Evolutionary conservation across 192 early-diverging fungal genomes (phyloP).

Genomic region (Mortierella hygrophila): DNA sequence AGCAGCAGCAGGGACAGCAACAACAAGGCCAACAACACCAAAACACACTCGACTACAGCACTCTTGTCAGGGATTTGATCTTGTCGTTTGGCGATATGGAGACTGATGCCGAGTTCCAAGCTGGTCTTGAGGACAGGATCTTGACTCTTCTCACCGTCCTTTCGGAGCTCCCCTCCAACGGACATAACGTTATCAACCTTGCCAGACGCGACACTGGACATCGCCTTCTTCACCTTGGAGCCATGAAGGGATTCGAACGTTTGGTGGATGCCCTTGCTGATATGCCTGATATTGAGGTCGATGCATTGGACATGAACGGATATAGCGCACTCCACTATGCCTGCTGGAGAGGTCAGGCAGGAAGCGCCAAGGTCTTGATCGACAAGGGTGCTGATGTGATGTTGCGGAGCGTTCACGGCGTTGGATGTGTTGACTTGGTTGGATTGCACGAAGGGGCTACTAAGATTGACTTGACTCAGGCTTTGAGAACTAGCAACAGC

Average conservation of each 20-base stretch:
- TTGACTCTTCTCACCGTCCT: slow-evolving; percentile 41
- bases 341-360: slow-evolving; percentile 62
- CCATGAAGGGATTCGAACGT: slow-evolving; percentile 68
- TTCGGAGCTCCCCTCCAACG: slow-evolving; percentile 30
- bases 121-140: slow-evolving; percentile 56
- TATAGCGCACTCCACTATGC: slow-evolving; percentile 82
- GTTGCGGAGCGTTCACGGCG: slow-evolving; percentile 41
- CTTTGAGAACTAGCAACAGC: slow-evolving; percentile 40
- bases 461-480: slow-evolving; percentile 14
- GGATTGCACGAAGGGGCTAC: slow-evolving; percentile 12
- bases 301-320: slow-evolving; percentile 71
- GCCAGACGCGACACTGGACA: slow-evolving; percentile 60
- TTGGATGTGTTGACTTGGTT: slow-evolving; percentile 39
- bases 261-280: slow-evolving; percentile 60
- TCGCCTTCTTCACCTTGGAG: slow-evolving; percentile 74
- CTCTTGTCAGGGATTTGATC: slow-evolving; percentile 39
- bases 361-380: slow-evolving; percentile 68
- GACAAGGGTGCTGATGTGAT: slow-evolving; percentile 43
- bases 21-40: slow-evolving; percentile 46
- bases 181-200: slow-evolving; percentile 35
- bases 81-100: slow-evolving; percentile 61
- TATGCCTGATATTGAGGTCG: slow-evolving; percentile 57
- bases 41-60: slow-evolving; percentile 26
- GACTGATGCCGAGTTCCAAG: slow-evolving; percentile 53
- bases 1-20: slow-evolving; percentile 18